phyloP scores from a whole-genome alignment of 1,284 basidiomycete species.

The Fomitiporia mediterranea region DNA sequence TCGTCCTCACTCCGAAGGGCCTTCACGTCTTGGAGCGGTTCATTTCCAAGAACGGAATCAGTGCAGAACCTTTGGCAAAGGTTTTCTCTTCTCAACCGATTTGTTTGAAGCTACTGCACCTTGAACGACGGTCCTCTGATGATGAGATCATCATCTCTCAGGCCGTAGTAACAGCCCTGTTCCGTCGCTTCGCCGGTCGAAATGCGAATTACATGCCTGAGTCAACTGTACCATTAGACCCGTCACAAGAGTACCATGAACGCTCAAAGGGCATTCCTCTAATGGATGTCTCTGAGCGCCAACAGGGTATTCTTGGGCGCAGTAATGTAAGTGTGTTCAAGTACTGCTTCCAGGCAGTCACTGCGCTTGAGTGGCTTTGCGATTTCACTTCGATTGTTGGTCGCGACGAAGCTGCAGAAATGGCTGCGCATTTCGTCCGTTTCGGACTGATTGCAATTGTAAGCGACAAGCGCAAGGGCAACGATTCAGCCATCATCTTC shows the following conservation, averaged over 20 bases:
- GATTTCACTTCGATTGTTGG: constrained; percentile 97
- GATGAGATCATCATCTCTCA: constrained; percentile 98
- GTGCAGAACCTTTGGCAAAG: constrained; percentile 84
- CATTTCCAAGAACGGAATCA: constrained; percentile 99
- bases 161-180: constrained; percentile 90
- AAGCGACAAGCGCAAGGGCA: constrained; percentile 82
- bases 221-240: constrained; percentile 48
- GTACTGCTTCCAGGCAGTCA: constrained; percentile 82
- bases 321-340: constrained; percentile 49
- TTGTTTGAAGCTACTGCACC: constrained; percentile 95
- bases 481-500: constrained; percentile 85
- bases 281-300: constrained; percentile 61
- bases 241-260: constrained; percentile 74
- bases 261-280: constrained; percentile 73
- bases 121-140: constrained; percentile 88
- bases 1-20: constrained; percentile 94
- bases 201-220: constrained; percentile 70
- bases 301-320: constrained; percentile 48
- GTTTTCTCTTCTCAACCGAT: constrained; percentile 94
- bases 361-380: constrained; percentile 93
- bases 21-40: constrained; percentile 98
- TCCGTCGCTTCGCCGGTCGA: constrained; percentile 90
- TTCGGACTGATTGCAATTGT: constrained; percentile 88
- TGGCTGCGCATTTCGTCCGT: constrained; percentile 95
- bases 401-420: constrained; percentile 94